A percentile compares a stretch with the other conserved stretches of the same genome.
Conservation (phyloP, 2,329 filamentous ascomycete genomes). For the Teratosphaeria epicoccoides region DNA sequence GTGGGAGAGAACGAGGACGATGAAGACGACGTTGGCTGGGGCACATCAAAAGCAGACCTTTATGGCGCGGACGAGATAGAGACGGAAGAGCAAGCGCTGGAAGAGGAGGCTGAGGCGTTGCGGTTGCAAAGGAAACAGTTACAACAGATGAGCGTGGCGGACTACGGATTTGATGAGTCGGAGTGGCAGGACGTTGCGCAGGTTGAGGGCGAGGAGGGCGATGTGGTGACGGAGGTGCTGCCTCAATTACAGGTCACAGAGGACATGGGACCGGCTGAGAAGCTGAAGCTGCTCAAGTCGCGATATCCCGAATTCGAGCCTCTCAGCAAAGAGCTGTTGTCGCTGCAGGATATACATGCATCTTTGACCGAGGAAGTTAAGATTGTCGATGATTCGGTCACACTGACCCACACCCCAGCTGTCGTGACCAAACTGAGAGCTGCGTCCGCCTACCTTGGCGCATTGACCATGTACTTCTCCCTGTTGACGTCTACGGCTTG, state of each 20-base stretch:
- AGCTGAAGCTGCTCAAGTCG: slow-evolving; percentile 61
- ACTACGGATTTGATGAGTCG: slow-evolving; percentile 85
- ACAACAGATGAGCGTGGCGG: slow-evolving; percentile 75
- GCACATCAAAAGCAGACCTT: slow-evolving; percentile 77
- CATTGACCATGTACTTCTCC: slow-evolving; percentile 88
- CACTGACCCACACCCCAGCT: not conserved
- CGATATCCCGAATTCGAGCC: slow-evolving; percentile 90
- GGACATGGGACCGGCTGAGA: slow-evolving; percentile 65
- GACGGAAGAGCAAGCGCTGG: slow-evolving; percentile 64
- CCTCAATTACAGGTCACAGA: slow-evolving; percentile 73
- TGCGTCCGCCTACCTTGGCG: slow-evolving; percentile 73
- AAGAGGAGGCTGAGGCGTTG: slow-evolving; percentile 85
- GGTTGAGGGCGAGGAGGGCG: slow-evolving; percentile 36
- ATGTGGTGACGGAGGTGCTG: slow-evolving; percentile 72
- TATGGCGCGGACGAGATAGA: slow-evolving; percentile 76
- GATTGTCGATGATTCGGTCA: not conserved
- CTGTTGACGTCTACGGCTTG: slow-evolving; percentile 72
- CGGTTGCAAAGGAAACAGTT: slow-evolving; percentile 85
- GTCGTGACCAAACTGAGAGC: slow-evolving; percentile 60
- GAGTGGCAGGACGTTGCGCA: slow-evolving; percentile 59
- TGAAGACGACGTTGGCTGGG: slow-evolving; percentile 63
- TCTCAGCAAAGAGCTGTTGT: slow-evolving; percentile 66
- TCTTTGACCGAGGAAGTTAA: slow-evolving; percentile 9
- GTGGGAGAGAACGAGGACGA: slow-evolving; percentile 10
- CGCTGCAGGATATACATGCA: slow-evolving; percentile 44